Evolutionary conservation across 2,329 filamentous ascomycete genomes (phyloP).

Genomic region (Ceratocystis ficicola): DNA sequence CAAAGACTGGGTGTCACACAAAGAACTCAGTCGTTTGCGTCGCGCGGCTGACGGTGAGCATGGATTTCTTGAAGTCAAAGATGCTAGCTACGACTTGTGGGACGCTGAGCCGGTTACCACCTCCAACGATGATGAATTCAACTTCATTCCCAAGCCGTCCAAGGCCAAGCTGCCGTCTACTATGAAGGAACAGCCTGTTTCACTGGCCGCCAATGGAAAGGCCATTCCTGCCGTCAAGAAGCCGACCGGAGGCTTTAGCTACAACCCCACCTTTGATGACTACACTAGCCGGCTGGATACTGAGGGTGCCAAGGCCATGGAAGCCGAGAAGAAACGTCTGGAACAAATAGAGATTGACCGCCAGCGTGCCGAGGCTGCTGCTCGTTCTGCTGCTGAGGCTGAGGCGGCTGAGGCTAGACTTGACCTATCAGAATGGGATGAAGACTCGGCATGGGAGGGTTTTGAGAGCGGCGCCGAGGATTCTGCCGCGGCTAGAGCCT

Average conservation of each 20-base stretch:
- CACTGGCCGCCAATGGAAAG: constrained; percentile 73
- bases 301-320: constrained; percentile 68
- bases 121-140: constrained; percentile 35
- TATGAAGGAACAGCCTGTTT: constrained; percentile 63
- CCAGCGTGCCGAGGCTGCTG: constrained; percentile 54
- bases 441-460: constrained; percentile 85
- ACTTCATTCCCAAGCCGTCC: constrained; percentile 55
- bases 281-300: constrained; percentile 65
- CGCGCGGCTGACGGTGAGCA: constrained; percentile 64
- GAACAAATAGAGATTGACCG: constrained; percentile 54
- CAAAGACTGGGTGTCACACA: constrained; percentile 68
- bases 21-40: constrained; percentile 68
- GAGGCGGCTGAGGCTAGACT: constrained; percentile 59
- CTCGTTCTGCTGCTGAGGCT: constrained; percentile 57
- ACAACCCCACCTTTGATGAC: constrained; percentile 80
- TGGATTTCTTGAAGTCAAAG: constrained; percentile 43
- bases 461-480: constrained; percentile 73
- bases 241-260: constrained; percentile 74
- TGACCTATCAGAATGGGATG: constrained; percentile 60
- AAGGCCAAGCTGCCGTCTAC: constrained; percentile 62
- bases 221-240: constrained; percentile 63
- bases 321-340: constrained; percentile 63
- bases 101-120: constrained; percentile 32
- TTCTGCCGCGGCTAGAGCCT: constrained; percentile 47
- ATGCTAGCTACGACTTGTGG: constrained; percentile 73